Evolutionary conservation across 345 rosid genomes (phyloP).

Genomic region (Luvunga scandens): DNA sequence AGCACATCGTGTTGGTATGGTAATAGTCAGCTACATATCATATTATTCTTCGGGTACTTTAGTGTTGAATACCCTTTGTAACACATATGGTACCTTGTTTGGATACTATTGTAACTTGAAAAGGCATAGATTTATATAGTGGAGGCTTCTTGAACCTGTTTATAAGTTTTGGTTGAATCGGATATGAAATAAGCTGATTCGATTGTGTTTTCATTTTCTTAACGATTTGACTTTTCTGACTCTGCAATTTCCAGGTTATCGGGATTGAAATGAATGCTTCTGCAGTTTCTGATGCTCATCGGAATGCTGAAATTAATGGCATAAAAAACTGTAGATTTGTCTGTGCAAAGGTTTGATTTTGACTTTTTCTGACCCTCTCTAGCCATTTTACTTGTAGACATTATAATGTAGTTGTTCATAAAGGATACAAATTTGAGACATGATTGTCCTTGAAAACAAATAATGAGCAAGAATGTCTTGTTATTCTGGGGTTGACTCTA

Average conservation of each 20-base stretch:
- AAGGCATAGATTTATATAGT: background rate
- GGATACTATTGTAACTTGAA: background rate
- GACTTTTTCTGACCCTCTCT: background rate
- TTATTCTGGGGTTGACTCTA: background rate
- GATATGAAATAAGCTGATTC: background rate
- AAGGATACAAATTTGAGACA: background rate
- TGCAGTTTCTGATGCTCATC: conserved; percentile 85
- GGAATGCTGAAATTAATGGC: conserved; percentile 88
- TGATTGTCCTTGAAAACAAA: background rate
- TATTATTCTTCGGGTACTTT: background rate
- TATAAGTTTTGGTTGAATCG: background rate
- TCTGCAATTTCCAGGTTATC: conserved; percentile 53
- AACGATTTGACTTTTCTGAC: conserved; percentile 9
- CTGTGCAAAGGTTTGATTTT: conserved; percentile 70
- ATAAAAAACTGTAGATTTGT: conserved; percentile 83
- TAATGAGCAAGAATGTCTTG: background rate
- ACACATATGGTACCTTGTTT: background rate
- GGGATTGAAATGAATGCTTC: conserved; percentile 99
- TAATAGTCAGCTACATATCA: conserved; percentile 38
- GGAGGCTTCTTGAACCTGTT: conserved; percentile 3
- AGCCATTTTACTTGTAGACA: background rate
- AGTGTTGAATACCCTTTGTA: background rate
- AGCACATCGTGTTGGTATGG: conserved; percentile 95
- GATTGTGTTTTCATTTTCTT: background rate
- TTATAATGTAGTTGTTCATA: background rate